Evolutionary conservation across 1,284 basidiomycete genomes (phyloP), one percentile per base, ranked within the genome.

Genomic region (Heterobasidion parviporum): DNA sequence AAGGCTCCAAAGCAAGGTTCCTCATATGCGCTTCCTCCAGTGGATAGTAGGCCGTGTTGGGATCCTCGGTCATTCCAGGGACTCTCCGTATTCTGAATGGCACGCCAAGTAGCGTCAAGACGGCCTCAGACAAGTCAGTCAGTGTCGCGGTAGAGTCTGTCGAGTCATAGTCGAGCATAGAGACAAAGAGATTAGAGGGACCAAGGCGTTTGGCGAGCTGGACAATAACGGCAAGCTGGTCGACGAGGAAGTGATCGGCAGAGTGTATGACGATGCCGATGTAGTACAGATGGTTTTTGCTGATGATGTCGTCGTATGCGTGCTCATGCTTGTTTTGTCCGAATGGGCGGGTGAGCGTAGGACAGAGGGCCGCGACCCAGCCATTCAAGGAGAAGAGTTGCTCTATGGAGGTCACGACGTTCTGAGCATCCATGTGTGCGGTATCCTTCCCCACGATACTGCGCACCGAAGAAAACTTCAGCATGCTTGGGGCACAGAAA

Each of bases 281-380:
- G 67, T 87, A 98, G 75, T 96, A 97, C n/a, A 96, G 76, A 62
- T 89, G 83, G 62, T 91, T 86, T 55, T 87, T 81, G 36, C 77
- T 77, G 16, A 87, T 84, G 57, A 98, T 83, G 67, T 94, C 93
- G 63, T 92, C 89, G 70, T 94, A 97, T 34, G 87, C 80, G 62
- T 89, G 85, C 54, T 94, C 88, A 58, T 83, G 76, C 63, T 82
- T 85, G 71, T 91, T 92, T 67, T 93, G 88, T 10, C 91, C 91
- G 65, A 97, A 98, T 1, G 94, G 94, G 15, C 94, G 84, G 3
- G 82, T 82, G 48, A 98, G 80, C 3, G 90, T 94, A 8, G 93
- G 92, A 70, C 94, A 98, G 41, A 92, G 84, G 8, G 92, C 92
- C n/a, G 93, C 92, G n/a, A 95, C 94, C 94, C 94, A 98, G n/a